Evolutionary conservation across 139 green algal genomes (phyloP).

Genomic region (Chlorella sp.): DNA sequence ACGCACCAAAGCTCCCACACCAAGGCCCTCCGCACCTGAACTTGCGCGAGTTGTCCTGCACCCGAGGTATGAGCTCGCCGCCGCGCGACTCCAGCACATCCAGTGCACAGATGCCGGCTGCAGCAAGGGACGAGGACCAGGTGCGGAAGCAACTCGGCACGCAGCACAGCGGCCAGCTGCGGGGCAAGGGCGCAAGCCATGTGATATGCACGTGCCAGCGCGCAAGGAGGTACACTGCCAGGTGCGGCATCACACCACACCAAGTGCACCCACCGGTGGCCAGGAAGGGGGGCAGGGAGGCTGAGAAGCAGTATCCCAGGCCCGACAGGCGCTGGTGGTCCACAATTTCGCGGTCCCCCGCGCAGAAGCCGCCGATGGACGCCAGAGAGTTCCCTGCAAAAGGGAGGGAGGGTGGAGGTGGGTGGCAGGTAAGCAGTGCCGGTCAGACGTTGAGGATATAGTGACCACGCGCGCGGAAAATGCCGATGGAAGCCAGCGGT

Average conservation of each 20-base stretch:
- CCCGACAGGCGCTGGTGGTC: constrained; percentile 94
- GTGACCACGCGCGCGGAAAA: too few relatives aligned
- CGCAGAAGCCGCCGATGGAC: constrained; percentile 90
- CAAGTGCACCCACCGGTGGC: constrained; percentile 61
- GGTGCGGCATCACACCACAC: neutral
- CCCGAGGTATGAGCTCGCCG: constrained; percentile 4
- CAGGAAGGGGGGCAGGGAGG: constrained; percentile 95
- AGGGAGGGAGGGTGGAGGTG: neutral
- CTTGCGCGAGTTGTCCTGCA: constrained; percentile 47
- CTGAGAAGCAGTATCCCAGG: constrained; percentile 96
- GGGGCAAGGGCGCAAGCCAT: too few relatives aligned
- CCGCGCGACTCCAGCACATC: constrained; percentile 47
- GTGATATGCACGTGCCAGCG: too few relatives aligned
- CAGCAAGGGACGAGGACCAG: neutral
- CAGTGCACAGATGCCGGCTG: constrained; percentile 55
- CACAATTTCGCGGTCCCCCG: constrained; percentile 79
- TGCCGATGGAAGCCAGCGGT: too few relatives aligned
- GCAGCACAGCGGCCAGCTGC: neutral
- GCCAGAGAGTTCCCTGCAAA: constrained; percentile 79
- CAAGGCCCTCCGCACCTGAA: neutral
- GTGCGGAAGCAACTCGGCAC: neutral
- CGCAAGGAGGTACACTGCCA: too few relatives aligned
- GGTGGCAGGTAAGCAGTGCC: too few relatives aligned
- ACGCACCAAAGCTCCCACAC: too few relatives aligned
- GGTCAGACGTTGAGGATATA: too few relatives aligned